Evolutionary conservation across 768 basidiomycete genomes (phyloP), one percentile per base, ranked within the genome.

Genomic region (Rubroboletus satanas): DNA sequence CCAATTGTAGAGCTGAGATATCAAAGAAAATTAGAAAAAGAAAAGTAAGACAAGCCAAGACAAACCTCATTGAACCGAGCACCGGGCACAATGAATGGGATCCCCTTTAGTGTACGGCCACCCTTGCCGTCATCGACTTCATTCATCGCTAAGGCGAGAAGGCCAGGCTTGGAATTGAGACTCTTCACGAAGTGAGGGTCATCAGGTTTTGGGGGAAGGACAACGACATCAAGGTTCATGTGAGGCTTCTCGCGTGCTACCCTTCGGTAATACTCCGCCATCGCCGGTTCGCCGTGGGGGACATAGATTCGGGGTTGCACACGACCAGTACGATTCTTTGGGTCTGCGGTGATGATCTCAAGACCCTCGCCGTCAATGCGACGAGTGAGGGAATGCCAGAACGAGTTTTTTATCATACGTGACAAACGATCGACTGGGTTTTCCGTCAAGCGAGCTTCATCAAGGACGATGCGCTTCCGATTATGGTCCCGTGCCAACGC

Each of bases 31-130:
- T 58, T 4, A 46, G 54, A 55, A 46, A 46, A 41, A 57, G 18
- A 48, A 50, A 15, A 23, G 23, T 48, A 38, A 38, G 17, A 53
- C 17, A 10, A 1, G 23, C 42, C 23, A 42, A n/a, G 45, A 75
- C 80, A 36, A 49, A 92, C 92, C 83, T 93, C 92, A 62, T 94
- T 94, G 76, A 93, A 94, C 44, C 90, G 87, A 54, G 92, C 93
- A 36, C 95, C 96, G 17, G 96, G 97, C 1, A 99, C 96, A 61
- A 98, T 87, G 74, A 99, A 99, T 0, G 96, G 97, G 52, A 98
- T 87, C 1, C 95, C 94, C 66, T 96, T 92, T 53, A 97, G 72
- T 2, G 88, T 86, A 64, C 85, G 87, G 4, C 87, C 88, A 45
- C 88, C 89, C 53, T 80, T 81, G 35, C 80, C 81, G 64, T 92